A percentile compares a stretch with the other conserved stretches of the same genome.
Evolutionary conservation across 805 yeast genomes (phyloP).

Genomic region (Kuraishia cidri): DNA sequence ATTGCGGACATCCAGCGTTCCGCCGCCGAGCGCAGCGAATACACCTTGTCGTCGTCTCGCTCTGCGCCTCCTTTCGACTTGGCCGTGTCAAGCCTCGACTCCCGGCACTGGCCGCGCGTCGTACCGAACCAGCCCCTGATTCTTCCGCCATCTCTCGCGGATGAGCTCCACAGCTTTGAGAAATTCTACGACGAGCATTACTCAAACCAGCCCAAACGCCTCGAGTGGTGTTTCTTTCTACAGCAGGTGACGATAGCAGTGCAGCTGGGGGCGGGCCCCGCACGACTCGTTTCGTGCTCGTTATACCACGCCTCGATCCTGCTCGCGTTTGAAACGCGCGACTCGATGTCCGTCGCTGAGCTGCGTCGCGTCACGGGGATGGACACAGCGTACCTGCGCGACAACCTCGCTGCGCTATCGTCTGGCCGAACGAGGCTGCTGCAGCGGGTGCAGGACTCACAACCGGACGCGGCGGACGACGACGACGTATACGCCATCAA

Average conservation of each 20-base stretch:
- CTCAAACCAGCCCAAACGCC: background rate
- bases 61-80: background rate
- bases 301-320: constrained; percentile 2
- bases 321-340: constrained; percentile 2
- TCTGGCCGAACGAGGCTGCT: background rate
- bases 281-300: background rate
- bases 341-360: background rate
- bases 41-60: background rate
- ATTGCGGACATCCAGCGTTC: constrained; percentile 1
- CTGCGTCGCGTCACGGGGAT: constrained; percentile 1
- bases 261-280: background rate
- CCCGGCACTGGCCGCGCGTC: background rate
- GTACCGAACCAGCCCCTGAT: background rate
- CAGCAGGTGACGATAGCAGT: constrained; percentile 1
- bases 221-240: background rate
- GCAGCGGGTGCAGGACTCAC: no score
- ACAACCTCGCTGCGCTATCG: background rate
- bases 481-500: constrained; percentile 1
- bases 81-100: background rate
- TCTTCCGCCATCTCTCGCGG: background rate
- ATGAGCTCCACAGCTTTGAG: background rate
- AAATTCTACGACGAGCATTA: background rate
- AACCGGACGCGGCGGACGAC: background rate
- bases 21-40: background rate
- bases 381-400: background rate